These are phyloP conservation scores for Trichothecium roseum DNA, from an alignment of 2,329 filamentous ascomycete genomes.

Conservation along the genomic window DNA sequence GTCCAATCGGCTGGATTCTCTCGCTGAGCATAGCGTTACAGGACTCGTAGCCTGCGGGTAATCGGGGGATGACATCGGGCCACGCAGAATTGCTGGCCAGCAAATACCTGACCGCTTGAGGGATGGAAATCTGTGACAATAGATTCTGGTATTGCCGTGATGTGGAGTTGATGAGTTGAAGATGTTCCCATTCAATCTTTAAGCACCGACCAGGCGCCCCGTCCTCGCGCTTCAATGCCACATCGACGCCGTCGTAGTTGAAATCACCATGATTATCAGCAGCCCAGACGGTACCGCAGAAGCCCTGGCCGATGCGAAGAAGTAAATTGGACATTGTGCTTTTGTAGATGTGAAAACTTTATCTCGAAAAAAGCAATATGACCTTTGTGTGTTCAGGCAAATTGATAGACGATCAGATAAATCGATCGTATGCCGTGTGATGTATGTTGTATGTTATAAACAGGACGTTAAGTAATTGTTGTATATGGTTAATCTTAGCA, in stretches of 20 bases:
- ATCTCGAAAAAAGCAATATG: too few relatives aligned
- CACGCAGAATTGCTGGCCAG: not conserved
- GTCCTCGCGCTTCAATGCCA: constrained; percentile 10
- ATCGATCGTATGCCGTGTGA: too few relatives aligned
- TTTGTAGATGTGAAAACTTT: too few relatives aligned
- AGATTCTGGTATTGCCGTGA: not conserved
- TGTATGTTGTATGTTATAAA: too few relatives aligned
- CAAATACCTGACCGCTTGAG: not conserved
- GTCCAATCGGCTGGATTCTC: constrained; percentile 8
- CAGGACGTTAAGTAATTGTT: too few relatives aligned
- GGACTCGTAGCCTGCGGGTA: constrained; percentile 6
- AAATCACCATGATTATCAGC: not conserved
- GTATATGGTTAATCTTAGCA: too few relatives aligned
- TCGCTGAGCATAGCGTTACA: constrained; percentile 11
- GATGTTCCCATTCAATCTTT: constrained; percentile 8
- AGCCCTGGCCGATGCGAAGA: constrained; percentile 2
- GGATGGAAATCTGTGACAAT: not conserved
- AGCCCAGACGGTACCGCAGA: constrained; percentile 6
- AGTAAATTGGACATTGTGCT: constrained; percentile 3
- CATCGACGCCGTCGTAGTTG: too few relatives aligned
- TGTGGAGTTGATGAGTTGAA: constrained; percentile 1
- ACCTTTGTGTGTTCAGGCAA: too few relatives aligned
- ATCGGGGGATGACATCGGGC: constrained; percentile 4
- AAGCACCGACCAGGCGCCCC: constrained; percentile 7
- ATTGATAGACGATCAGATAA: too few relatives aligned